Evolutionary conservation across 2,329 filamentous ascomycete species (phyloP).

Genomic region (Hyphodiscus sp.): DNA sequence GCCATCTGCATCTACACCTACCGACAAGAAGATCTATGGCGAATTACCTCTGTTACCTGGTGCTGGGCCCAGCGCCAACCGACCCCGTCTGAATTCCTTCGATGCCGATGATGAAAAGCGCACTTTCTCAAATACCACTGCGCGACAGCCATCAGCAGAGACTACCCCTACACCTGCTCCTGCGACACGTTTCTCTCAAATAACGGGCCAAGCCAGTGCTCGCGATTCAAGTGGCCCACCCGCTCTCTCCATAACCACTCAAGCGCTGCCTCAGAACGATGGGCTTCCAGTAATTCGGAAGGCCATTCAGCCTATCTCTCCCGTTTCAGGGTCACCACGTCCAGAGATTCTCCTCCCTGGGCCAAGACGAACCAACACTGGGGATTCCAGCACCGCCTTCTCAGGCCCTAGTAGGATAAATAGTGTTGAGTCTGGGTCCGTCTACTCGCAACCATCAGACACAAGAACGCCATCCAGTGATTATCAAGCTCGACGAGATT

Average conservation of each 20-base stretch:
- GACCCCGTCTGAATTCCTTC: slow-evolving; percentile 41
- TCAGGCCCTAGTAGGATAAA: slow-evolving; percentile 4
- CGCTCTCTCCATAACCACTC: slow-evolving; percentile 20
- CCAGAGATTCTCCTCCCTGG: slow-evolving; percentile 7
- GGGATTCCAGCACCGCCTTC: background rate
- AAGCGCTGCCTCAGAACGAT: slow-evolving; percentile 11
- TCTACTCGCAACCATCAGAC: slow-evolving; percentile 21
- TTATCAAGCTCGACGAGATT: slow-evolving; percentile 39
- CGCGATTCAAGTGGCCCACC: slow-evolving; percentile 22
- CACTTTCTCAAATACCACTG: slow-evolving; percentile 36
- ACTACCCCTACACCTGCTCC: slow-evolving; percentile 9
- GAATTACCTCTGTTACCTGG: slow-evolving; percentile 24
- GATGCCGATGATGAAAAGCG: slow-evolving; percentile 46
- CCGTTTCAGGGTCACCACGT: slow-evolving; percentile 15
- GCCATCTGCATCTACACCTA: slow-evolving; percentile 7
- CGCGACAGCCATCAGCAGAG: slow-evolving; percentile 16
- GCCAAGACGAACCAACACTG: background rate
- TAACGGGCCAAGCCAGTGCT: slow-evolving; percentile 16
- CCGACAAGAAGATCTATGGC: slow-evolving; percentile 27
- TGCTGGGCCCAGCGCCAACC: slow-evolving; percentile 9
- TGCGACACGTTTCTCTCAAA: slow-evolving; percentile 27
- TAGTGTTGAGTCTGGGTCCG: slow-evolving; percentile 10
- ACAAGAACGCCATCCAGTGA: slow-evolving; percentile 23
- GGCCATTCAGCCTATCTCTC: slow-evolving; percentile 11
- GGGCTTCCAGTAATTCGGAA: slow-evolving; percentile 16